phyloP scores from a whole-genome alignment of 1,284 basidiomycete genomes.

The Coriolopsis trogii region DNA sequence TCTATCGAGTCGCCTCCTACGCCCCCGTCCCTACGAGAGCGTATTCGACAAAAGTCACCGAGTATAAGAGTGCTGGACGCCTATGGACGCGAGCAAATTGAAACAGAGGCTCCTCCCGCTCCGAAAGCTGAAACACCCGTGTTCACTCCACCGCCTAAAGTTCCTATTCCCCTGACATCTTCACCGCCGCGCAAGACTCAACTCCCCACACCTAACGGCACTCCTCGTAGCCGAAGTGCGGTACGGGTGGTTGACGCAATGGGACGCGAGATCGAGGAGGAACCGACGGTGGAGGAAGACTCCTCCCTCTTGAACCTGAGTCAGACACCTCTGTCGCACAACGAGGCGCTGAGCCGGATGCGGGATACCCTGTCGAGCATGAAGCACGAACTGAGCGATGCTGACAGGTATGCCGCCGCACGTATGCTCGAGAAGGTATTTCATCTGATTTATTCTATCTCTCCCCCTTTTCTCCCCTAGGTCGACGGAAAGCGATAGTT shows the following conservation, averaged over 20 bases:
- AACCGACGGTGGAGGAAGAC: conserved; percentile 11
- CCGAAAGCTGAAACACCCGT: conserved; percentile 7
- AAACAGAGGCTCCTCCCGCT: conserved; percentile 3
- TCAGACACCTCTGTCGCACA: conserved; percentile 42
- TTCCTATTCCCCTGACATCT: conserved; percentile 11
- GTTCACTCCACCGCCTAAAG: too few relatives aligned
- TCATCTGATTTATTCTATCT: conserved; percentile 22
- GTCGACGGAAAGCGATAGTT: conserved; percentile 15
- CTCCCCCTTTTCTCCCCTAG: too few relatives aligned
- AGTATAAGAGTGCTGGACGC: conserved; percentile 63
- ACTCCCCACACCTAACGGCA: conserved; percentile 23
- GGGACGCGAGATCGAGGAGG: conserved; percentile 58
- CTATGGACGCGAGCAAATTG: conserved; percentile 44
- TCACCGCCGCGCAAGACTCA: conserved; percentile 35
- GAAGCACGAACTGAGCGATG: conserved; percentile 53
- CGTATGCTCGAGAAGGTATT: conserved; percentile 15
- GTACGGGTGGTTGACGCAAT: conserved; percentile 70
- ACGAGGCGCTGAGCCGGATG: conserved; percentile 57
- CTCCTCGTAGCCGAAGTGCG: conserved; percentile 42
- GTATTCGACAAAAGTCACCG: conserved; percentile 37
- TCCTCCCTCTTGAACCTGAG: conserved; percentile 30
- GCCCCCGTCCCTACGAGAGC: conserved; percentile 18
- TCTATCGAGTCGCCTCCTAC: conserved; percentile 22
- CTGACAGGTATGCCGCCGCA: conserved; percentile 51
- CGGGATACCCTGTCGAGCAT: conserved; percentile 59